Conservation (phyloP, 106 monocot species). For the Dendrobium nobile region DNA sequence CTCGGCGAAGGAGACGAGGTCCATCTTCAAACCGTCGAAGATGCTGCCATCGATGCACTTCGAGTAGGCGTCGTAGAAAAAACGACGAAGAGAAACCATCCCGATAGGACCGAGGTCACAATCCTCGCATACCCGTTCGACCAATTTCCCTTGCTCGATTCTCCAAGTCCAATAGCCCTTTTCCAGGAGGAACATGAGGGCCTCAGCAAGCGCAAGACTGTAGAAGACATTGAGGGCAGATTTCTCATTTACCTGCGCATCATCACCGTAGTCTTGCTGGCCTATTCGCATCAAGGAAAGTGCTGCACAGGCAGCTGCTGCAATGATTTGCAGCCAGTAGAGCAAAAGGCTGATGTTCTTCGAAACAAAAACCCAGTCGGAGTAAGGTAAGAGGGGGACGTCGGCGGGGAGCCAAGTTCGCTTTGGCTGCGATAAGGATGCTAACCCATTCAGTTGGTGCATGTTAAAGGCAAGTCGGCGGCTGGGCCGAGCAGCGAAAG, state of each 20-base stretch:
- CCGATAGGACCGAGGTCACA: slow-evolving; percentile 23
- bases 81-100: slow-evolving; percentile 34
- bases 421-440: not conserved
- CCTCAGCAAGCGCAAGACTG: slow-evolving; percentile 36
- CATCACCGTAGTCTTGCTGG: slow-evolving; percentile 31
- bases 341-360: slow-evolving; percentile 36
- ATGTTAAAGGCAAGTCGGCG: not conserved
- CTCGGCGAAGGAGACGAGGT: slow-evolving; percentile 44
- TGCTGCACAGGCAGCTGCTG: slow-evolving; percentile 24
- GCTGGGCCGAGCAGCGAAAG: not conserved
- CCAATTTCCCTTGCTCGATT: slow-evolving; percentile 14
- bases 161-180: slow-evolving; percentile 55
- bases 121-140: slow-evolving; percentile 32
- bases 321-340: slow-evolving; percentile 44
- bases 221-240: slow-evolving; percentile 53
- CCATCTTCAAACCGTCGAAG: slow-evolving; percentile 67
- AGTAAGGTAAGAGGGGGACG: slow-evolving; percentile 15
- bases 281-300: slow-evolving; percentile 39
- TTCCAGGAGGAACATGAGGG: slow-evolving; percentile 47
- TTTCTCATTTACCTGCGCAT: slow-evolving; percentile 8
- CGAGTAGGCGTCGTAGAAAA: slow-evolving; percentile 68
- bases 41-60: slow-evolving; percentile 47
- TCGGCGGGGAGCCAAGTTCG: slow-evolving; percentile 18
- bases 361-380: slow-evolving; percentile 14
- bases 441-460: slow-evolving; percentile 14